These are phyloP conservation scores for Apophysomyces trapeziformis DNA, from an alignment of 371 early-diverging fungal species.

Conservation along the genomic window DNA sequence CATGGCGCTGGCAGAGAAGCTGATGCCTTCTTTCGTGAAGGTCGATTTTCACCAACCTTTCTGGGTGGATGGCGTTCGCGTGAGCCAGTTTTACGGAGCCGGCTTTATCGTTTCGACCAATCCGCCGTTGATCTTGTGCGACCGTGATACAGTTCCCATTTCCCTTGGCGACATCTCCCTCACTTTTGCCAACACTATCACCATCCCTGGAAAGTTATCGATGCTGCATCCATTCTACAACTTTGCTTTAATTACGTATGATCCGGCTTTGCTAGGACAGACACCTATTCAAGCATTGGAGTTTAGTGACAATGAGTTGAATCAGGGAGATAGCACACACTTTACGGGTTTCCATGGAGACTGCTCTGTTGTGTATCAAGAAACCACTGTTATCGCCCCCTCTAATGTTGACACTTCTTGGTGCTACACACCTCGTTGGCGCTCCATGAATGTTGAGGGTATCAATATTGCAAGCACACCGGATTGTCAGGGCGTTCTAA, in stretches of 20 bases:
- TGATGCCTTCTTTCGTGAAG: conserved; percentile 75
- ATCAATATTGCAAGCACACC: conserved; percentile 70
- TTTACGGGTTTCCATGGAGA: conserved; percentile 70
- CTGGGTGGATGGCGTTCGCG: conserved; percentile 71
- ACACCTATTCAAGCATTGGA: conserved; percentile 73
- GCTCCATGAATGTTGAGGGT: conserved; percentile 78
- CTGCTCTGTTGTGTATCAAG: conserved; percentile 56
- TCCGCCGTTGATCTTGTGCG: conserved; percentile 73
- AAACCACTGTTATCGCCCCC: conserved; percentile 62
- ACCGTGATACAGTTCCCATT: conserved; percentile 81
- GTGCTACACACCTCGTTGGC: conserved; percentile 65
- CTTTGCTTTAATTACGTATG: conserved; percentile 77
- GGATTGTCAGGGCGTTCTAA: conserved; percentile 62
- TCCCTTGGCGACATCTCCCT: conserved; percentile 75
- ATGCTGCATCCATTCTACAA: conserved; percentile 86
- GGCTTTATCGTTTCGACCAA: conserved; percentile 78
- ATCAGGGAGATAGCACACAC: conserved; percentile 64
- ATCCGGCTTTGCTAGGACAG: conserved; percentile 67
- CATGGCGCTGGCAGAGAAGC: conserved; percentile 63
- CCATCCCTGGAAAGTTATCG: conserved; percentile 72
- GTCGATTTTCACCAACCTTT: conserved; percentile 76
- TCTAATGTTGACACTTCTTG: conserved; percentile 67
- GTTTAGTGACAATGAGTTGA: conserved; percentile 57
- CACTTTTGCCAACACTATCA: conserved; percentile 82
- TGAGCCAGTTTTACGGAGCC: conserved; percentile 67